Evolutionary conservation across 31 red algal genomes (phyloP).

Genomic region (Asparagopsis taxiformis): DNA sequence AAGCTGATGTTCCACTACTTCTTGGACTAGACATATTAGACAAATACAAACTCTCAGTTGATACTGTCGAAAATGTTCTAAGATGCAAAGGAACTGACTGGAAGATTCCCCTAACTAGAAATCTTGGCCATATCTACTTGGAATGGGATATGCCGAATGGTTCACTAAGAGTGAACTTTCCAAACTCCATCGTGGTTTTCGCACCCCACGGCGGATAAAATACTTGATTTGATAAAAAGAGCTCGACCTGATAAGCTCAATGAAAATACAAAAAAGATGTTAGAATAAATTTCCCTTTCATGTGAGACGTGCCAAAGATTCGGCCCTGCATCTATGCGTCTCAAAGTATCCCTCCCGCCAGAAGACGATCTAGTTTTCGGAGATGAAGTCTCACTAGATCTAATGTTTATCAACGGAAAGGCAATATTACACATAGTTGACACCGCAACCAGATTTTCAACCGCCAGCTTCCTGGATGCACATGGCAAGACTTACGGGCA

Average conservation of each 20-base stretch:
- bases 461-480: background rate
- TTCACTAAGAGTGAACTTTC: background rate
- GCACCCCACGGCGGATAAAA: background rate
- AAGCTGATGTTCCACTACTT: no score
- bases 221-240: slow-evolving; percentile 12
- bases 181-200: slow-evolving; percentile 13
- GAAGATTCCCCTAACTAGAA: no score
- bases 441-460: slow-evolving; percentile 11
- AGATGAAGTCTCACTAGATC: slow-evolving; percentile 6
- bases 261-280: background rate
- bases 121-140: no score
- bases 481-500: background rate
- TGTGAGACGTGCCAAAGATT: slow-evolving; percentile 1
- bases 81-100: no score
- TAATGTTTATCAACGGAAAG: background rate
- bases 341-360: slow-evolving; percentile 3
- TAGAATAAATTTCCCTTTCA: background rate
- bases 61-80: no score
- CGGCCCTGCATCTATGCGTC: background rate
- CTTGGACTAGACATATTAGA: no score
- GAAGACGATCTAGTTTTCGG: slow-evolving; percentile 19
- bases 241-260: background rate
- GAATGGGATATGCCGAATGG: no score
- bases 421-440: slow-evolving; percentile 18
- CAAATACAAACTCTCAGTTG: no score